These are phyloP conservation scores for Candida boleticola DNA, from an alignment of 805 yeast genomes.

Conservation along the genomic window DNA sequence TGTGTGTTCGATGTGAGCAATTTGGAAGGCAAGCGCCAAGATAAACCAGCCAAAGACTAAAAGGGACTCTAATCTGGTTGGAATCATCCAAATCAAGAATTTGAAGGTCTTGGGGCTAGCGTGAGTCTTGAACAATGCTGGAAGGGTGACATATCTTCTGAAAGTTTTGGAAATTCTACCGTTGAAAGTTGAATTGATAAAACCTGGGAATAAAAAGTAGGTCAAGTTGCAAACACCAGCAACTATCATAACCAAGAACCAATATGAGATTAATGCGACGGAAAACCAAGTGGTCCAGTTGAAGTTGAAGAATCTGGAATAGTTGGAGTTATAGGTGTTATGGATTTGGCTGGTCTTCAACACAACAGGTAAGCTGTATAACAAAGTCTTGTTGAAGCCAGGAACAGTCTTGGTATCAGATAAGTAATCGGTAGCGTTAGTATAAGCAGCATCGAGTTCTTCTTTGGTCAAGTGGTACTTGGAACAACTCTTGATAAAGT, in stretches of 20 bases:
- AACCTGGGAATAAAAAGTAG: conserved; percentile 20
- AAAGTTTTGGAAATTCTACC: conserved; percentile 16
- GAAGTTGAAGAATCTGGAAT: conserved; percentile 27
- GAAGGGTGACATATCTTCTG: conserved; percentile 26
- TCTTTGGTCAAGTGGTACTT: conserved; percentile 25
- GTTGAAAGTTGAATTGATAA: conserved; percentile 28
- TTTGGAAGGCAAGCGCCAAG: conserved; percentile 27
- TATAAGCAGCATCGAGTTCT: conserved; percentile 32
- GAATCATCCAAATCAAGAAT: conserved; percentile 32
- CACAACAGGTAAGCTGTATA: conserved; percentile 36
- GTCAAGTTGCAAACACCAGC: conserved; percentile 30
- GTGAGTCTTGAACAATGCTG: conserved; percentile 23
- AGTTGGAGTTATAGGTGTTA: conserved; percentile 25
- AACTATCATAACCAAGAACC: conserved; percentile 29
- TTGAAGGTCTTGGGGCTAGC: conserved; percentile 12
- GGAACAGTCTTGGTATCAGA: conserved; percentile 25
- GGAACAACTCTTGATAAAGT: conserved; percentile 24
- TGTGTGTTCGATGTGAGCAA: conserved; percentile 24
- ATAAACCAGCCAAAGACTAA: conserved; percentile 39
- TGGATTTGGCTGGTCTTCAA: conserved; percentile 22
- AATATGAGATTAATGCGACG: conserved; percentile 25
- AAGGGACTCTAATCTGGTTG: conserved; percentile 52
- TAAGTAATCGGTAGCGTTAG: conserved; percentile 41
- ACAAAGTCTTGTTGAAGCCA: conserved; percentile 23
- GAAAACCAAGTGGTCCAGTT: conserved; percentile 42